Percentiles rank a stretch among this genome's conserved stretches.
Conservation (phyloP, 345 rosid species). For the Corymbia maculata region DNA sequence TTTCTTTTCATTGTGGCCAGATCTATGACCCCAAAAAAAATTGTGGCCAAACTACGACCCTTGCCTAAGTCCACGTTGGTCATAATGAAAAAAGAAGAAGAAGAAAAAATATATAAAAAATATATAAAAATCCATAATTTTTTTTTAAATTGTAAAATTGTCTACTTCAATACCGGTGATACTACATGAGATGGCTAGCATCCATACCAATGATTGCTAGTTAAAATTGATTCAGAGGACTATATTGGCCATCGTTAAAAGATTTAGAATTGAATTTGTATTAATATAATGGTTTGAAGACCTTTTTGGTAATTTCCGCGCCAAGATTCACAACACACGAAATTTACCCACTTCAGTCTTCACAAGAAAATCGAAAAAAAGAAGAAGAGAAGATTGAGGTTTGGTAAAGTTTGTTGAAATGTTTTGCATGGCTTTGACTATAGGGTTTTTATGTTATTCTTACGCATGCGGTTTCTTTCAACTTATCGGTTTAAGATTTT, state of each 20-base stretch:
- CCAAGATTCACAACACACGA: not conserved
- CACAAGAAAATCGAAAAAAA: not conserved
- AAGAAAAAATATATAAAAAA: fast-evolving
- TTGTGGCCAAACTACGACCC: no score
- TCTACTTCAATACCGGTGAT: no score
- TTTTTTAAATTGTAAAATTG: no score
- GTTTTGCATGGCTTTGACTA: not conserved
- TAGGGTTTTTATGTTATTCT: not conserved
- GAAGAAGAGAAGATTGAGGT: not conserved
- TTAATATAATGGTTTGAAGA: no score
- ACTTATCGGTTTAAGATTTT: not conserved
- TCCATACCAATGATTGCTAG: no score
- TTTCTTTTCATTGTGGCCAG: not conserved
- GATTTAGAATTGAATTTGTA: no score
- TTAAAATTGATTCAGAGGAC: not conserved
- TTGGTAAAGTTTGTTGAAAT: not conserved
- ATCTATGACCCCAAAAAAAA: no score
- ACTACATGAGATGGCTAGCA: no score
- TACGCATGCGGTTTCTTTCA: not conserved
- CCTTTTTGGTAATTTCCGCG: not conserved
- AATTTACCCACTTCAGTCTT: not conserved
- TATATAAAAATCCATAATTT: no score
- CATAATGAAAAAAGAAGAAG: no score
- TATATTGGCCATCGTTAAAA: no score
- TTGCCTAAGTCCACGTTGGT: no score